Evolutionary conservation across 495 filamentous ascomycete species (phyloP).

Genomic region (Collariella sp.): DNA sequence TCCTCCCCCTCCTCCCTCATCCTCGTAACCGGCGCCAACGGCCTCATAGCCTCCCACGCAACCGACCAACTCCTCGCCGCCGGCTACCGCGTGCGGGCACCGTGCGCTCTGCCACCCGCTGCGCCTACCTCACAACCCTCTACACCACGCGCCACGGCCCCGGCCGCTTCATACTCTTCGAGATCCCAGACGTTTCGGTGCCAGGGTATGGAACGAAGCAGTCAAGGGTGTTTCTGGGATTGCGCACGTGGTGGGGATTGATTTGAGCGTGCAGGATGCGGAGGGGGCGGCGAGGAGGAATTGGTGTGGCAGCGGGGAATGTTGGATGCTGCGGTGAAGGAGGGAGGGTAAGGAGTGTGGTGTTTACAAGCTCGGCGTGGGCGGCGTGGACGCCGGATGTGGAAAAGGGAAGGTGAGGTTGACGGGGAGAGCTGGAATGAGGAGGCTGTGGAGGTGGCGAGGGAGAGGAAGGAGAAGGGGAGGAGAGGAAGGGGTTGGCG

Average conservation of each 20-base stretch:
- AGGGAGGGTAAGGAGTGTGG: conserved; percentile 21
- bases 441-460: conserved; percentile 19
- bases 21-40: conserved; percentile 51
- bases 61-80: conserved; percentile 40
- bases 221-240: conserved; percentile 22
- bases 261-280: conserved; percentile 14
- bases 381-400: conserved; percentile 27
- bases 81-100: conserved; percentile 48
- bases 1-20: conserved; percentile 22
- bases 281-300: conserved; percentile 19
- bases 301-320: conserved; percentile 22
- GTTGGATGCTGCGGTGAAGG: conserved; percentile 20
- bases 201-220: conserved; percentile 12
- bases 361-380: conserved; percentile 28
- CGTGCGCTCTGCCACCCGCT: conserved; percentile 25
- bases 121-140: conserved; percentile 13
- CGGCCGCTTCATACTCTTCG: conserved; percentile 17
- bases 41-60: conserved; percentile 47
- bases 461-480: conserved; percentile 6
- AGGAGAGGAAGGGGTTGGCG: conserved; percentile 20
- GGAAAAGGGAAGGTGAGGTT: conserved; percentile 14
- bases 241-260: conserved; percentile 22
- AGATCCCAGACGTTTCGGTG: conserved; percentile 22
- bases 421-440: conserved; percentile 25
- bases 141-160: conserved; percentile 21